phyloP scores from a whole-genome alignment of 192 early-diverging fungal species.

The Backusella parvicylindrica region DNA sequence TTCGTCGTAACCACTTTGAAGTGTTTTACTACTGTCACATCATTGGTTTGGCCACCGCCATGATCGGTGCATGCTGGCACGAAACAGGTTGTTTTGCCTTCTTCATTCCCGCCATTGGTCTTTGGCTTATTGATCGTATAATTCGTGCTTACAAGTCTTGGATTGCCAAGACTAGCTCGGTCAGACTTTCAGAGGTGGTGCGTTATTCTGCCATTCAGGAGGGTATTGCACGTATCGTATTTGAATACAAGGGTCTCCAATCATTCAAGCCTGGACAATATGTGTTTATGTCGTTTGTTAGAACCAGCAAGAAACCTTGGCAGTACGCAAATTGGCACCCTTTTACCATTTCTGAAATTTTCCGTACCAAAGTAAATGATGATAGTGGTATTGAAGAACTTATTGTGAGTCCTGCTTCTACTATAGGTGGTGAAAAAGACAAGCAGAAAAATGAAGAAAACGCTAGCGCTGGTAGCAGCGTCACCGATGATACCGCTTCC shows the following conservation, averaged over 20 bases:
- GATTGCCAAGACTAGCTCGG: neutral
- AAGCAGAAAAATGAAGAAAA: too few relatives aligned
- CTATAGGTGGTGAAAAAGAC: neutral
- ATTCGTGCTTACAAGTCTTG: conserved; percentile 32
- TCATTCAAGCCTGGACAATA: conserved; percentile 41
- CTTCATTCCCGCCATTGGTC: conserved; percentile 15
- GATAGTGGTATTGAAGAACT: neutral
- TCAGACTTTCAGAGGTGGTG: neutral
- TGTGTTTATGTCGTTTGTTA: conserved; percentile 34
- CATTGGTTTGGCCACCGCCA: conserved; percentile 28
- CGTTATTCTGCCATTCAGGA: conserved; percentile 12
- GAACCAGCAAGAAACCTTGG: conserved; percentile 10
- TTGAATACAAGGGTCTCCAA: conserved; percentile 6
- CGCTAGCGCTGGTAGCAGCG: neutral
- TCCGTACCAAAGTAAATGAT: neutral
- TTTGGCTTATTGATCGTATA: conserved; percentile 34
- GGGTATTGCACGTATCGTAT: conserved; percentile 24
- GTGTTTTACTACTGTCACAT: conserved; percentile 41
- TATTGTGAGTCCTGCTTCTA: neutral
- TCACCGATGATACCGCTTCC: neutral
- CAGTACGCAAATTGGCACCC: conserved; percentile 32
- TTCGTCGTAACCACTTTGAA: conserved; percentile 41
- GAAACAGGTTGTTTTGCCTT: conserved; percentile 24
- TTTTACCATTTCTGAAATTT: conserved; percentile 31
- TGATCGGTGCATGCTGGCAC: conserved; percentile 30